A percentile compares a stretch with the other conserved stretches of the same genome.
These are phyloP conservation scores for Fusarium graminum DNA, from an alignment of 2,329 filamentous ascomycete species.

Conservation along the genomic window DNA sequence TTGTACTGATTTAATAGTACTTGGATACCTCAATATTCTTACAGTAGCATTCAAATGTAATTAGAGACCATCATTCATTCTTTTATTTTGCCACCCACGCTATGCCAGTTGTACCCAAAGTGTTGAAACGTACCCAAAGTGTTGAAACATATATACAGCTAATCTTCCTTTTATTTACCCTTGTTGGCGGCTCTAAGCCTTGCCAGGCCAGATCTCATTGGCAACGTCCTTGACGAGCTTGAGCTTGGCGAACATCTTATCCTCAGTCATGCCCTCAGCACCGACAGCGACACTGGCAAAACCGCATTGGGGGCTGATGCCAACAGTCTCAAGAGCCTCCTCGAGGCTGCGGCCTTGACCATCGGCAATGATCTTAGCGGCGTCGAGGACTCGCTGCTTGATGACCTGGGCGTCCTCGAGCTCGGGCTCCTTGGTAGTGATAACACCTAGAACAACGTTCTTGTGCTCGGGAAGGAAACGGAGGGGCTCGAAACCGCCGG, in stretches of 20 bases:
- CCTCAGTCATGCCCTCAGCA: conserved; percentile 71
- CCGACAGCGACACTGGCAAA: conserved; percentile 78
- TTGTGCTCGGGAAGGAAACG: conserved; percentile 70
- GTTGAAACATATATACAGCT: background rate
- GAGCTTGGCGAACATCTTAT: conserved; percentile 79
- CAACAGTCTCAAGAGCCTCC: conserved; percentile 73
- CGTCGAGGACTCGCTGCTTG: conserved; percentile 66
- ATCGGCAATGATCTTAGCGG: conserved; percentile 74
- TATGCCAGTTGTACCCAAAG: background rate
- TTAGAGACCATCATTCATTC: background rate
- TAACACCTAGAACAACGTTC: conserved; percentile 72
- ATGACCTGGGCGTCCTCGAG: conserved; percentile 69
- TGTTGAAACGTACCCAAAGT: background rate
- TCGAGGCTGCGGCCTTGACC: conserved; percentile 72
- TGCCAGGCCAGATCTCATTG: conserved; percentile 70
- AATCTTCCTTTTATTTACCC: background rate
- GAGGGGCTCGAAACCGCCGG: conserved; percentile 73
- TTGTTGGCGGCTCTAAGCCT: conserved; percentile 5
- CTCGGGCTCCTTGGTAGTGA: conserved; percentile 71
- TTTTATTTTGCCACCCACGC: background rate
- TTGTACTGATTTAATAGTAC: too few relatives aligned
- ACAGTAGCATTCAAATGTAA: background rate
- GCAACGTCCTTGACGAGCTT: conserved; percentile 76
- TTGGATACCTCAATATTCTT: too few relatives aligned
- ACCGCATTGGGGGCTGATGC: conserved; percentile 77